phyloP scores from a whole-genome alignment of 2,329 filamentous ascomycete species.

The Pyricularia grisea region DNA sequence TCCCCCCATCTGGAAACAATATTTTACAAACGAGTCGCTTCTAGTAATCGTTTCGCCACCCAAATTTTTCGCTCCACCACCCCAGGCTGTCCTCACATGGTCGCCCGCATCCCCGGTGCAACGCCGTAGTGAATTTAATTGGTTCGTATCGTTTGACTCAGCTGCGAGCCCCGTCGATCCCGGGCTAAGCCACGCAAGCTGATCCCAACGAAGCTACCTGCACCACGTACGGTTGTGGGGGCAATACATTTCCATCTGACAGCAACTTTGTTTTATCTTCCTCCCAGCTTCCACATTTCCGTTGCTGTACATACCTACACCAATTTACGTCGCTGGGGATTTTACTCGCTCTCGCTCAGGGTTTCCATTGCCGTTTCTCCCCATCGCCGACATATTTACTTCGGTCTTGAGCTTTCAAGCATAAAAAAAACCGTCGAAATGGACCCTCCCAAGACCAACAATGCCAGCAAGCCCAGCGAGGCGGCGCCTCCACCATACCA shows the following conservation, averaged over 20 bases:
- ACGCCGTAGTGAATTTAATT: background rate
- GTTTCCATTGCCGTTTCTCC: background rate
- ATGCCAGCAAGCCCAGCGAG: slow-evolving; percentile 34
- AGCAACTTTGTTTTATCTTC: background rate
- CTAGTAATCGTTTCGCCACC: background rate
- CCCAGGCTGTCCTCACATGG: background rate
- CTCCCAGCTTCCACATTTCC: background rate
- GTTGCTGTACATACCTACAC: background rate
- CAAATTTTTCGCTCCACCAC: background rate
- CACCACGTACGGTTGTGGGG: background rate
- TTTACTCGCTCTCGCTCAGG: background rate
- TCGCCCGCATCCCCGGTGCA: background rate
- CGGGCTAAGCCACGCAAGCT: background rate
- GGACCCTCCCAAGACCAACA: background rate
- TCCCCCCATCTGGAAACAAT: no score
- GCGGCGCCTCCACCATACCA: slow-evolving; percentile 34
- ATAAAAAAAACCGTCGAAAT: background rate
- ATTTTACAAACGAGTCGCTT: background rate
- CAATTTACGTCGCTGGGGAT: background rate
- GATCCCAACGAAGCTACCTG: background rate
- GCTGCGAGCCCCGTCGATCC: background rate
- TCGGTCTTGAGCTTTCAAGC: background rate
- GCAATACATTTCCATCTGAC: background rate
- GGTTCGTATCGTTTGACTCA: background rate
- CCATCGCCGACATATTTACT: background rate